These are phyloP conservation scores for Plectosphaerella sp. DNA, from an alignment of 2,329 filamentous ascomycete genomes.

Conservation along the genomic window DNA sequence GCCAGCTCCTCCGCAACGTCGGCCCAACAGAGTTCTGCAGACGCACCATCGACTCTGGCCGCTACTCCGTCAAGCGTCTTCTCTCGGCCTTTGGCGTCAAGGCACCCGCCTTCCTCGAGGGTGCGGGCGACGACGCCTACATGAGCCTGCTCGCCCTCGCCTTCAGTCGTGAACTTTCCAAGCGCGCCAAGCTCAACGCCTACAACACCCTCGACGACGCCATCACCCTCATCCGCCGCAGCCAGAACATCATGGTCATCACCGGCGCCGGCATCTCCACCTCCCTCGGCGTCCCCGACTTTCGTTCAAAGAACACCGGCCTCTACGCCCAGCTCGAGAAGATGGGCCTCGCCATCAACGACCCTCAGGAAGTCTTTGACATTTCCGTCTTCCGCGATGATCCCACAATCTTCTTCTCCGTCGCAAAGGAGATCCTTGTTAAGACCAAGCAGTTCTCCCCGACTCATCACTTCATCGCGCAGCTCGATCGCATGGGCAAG, in stretches of 20 bases:
- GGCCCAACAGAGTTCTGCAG: slow-evolving; percentile 76
- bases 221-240: slow-evolving; percentile 66
- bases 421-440: slow-evolving; percentile 87
- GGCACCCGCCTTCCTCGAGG: slow-evolving; percentile 70
- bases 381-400: slow-evolving; percentile 82
- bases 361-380: slow-evolving; percentile 95
- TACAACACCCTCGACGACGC: slow-evolving; percentile 90
- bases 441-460: slow-evolving; percentile 77
- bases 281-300: slow-evolving; percentile 93
- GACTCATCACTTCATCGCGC: slow-evolving; percentile 88
- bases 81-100: slow-evolving; percentile 81
- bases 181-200: slow-evolving; percentile 70
- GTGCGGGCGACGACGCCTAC: slow-evolving; percentile 67
- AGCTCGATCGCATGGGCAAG: slow-evolving; percentile 83
- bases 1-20: slow-evolving; percentile 66
- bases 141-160: slow-evolving; percentile 71
- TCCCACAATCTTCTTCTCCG: slow-evolving; percentile 83
- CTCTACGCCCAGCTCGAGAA: slow-evolving; percentile 82
- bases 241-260: slow-evolving; percentile 84
- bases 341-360: slow-evolving; percentile 69
- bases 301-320: slow-evolving; percentile 87
- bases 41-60: slow-evolving; percentile 63
- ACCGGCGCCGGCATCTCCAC: slow-evolving; percentile 97
- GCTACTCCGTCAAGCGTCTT: slow-evolving; percentile 74
- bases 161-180: slow-evolving; percentile 75